Base-by-base conservation (phyloP, 2,329 filamentous ascomycete genomes). In the Alternaria dauci region DNA sequence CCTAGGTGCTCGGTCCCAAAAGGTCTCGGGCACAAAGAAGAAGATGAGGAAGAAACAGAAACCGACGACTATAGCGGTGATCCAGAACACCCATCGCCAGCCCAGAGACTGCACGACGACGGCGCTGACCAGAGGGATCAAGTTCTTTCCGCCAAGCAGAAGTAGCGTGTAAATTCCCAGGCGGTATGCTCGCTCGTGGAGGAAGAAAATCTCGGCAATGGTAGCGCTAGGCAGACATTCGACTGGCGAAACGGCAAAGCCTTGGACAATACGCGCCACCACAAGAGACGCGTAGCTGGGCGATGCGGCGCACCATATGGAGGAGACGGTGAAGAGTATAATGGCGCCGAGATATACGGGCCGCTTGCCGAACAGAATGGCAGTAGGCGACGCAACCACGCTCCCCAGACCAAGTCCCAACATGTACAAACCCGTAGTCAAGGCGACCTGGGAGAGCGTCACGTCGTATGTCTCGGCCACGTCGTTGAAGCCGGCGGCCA, bases 401-500 rank as follows among this genome's bases (percentile, higher is more conserved):
- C 89, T 93, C 2, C 94, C 94, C 1, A 97, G 71, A 1, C 94
- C 94, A 39, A 98, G 81, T 0, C 95, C 95, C 86, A 97, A 85
- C 94, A 98, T 97, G 81, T 93, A 97, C 14, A 97, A 81, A 0
- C 94, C 94, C 0, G 94, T 97, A 0, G 94, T 98, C 58, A 96
- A 83, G 2, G 94, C 90, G 4, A 97, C 93, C 52, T 86, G 80
- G 30, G 92, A 86, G 16, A 91, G 87, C 0, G 87, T 83, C 23
- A 97, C 87, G 61, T 85, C 62, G 73, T 91, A 90, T 2, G 84
- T 86, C 0, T 83, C 65, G 1, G 93, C 90, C 12, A 98, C 91
- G 43, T 96, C 83, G 32, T 88, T 89, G 81, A 97, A 98, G 12
- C 93, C 94, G 9, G 95, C 94, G 0, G 94, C 94, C 18, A 98